Percentiles rank a stretch among this genome's conserved stretches.
These are phyloP conservation scores for Penstemon newberryi DNA, from an alignment of 257 asterid species.

Conservation along the genomic window DNA sequence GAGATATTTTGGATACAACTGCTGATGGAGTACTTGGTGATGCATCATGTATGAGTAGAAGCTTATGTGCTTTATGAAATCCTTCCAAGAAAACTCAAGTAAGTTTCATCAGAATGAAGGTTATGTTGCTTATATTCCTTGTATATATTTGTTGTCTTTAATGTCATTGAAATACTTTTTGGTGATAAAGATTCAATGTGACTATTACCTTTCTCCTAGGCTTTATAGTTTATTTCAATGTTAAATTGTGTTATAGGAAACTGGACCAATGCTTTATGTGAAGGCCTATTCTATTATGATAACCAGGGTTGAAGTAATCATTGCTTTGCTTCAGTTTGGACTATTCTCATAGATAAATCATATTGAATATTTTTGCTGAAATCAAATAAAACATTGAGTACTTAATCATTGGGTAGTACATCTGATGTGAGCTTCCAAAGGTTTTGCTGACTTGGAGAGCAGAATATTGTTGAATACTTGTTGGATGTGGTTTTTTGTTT, in stretches of 20 bases:
- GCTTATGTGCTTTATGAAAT: constrained; percentile 76
- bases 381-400: not conserved
- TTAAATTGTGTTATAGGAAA: constrained; percentile 47
- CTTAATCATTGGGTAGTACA: too few relatives aligned
- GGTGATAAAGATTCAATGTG: not conserved
- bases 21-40: constrained; percentile 30
- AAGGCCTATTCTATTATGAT: not conserved
- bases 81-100: constrained; percentile 68
- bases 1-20: constrained; percentile 30
- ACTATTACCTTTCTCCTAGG: not conserved
- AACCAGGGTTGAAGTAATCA: not conserved
- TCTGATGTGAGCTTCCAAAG: too few relatives aligned
- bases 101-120: constrained; percentile 31
- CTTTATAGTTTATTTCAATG: constrained; percentile 20
- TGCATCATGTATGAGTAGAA: constrained; percentile 32
- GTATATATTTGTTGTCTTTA: constrained; percentile 5
- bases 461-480: not conserved
- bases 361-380: not conserved
- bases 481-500: not conserved
- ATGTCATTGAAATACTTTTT: not conserved
- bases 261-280: constrained; percentile 52
- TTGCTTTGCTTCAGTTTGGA: not conserved
- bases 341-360: not conserved
- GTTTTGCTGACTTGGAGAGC: not conserved
- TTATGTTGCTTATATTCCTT: constrained; percentile 10